phyloP scores from a whole-genome alignment of 2,329 filamentous ascomycete species.

The Ophiocordyceps sinensis region DNA sequence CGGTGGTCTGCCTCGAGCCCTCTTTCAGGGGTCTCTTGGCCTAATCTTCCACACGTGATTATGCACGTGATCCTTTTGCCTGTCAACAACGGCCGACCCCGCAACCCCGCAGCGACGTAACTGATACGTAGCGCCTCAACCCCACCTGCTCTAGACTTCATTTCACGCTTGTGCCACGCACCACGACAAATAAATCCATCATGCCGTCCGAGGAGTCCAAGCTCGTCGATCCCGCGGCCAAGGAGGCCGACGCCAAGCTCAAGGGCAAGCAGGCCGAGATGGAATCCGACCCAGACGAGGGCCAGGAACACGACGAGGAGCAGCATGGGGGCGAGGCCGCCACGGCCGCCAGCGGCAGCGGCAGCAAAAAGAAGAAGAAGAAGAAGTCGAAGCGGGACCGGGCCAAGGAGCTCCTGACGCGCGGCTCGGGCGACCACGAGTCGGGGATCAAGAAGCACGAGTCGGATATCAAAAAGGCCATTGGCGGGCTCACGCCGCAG shows the following conservation, averaged over 20 bases:
- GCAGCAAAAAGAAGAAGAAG: constrained; percentile 40
- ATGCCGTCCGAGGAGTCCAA: constrained; percentile 50
- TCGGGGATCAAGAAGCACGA: constrained; percentile 24
- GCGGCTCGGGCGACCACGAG: constrained; percentile 20
- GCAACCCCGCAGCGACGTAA: no score
- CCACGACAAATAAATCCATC: not conserved
- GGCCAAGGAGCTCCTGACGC: constrained; percentile 30
- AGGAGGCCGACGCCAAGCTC: constrained; percentile 29
- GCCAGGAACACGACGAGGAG: constrained; percentile 34
- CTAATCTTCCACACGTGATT: no score
- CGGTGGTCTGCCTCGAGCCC: no score
- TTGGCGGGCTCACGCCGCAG: constrained; percentile 37
- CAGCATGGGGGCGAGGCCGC: constrained; percentile 31
- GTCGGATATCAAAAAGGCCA: constrained; percentile 32
- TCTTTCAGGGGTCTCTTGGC: no score
- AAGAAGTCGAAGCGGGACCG: constrained; percentile 53
- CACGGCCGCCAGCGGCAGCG: constrained; percentile 20
- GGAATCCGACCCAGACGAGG: constrained; percentile 33
- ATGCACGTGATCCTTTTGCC: no score
- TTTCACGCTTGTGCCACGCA: not conserved
- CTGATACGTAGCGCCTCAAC: no score
- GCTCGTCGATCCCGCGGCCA: constrained; percentile 36
- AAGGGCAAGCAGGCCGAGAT: constrained; percentile 30
- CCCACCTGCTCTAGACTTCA: not conserved
- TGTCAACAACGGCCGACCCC: no score